A percentile compares a stretch with the other conserved stretches of the same genome.
Evolutionary conservation across 1,139 yeast genomes (phyloP).

Genomic region (Magnusiomyces magnusii): DNA sequence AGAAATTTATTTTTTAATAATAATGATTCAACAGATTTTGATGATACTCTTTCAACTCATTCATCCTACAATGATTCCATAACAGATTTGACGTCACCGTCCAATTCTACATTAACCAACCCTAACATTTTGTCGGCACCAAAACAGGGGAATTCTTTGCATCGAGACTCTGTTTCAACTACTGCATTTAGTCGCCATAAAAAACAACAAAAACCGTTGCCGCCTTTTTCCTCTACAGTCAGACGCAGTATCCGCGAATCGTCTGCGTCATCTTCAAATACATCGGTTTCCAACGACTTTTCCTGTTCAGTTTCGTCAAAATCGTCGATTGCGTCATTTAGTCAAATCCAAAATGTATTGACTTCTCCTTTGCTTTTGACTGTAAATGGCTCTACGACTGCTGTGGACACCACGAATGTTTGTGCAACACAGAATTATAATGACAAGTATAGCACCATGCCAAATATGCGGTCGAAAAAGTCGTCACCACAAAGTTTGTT

Average conservation of each 20-base stretch:
- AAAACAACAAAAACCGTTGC: not conserved
- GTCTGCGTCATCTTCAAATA: not conserved
- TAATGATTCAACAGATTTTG: not conserved
- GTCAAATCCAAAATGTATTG: not conserved
- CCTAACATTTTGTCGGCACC: not conserved
- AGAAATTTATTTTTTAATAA: not conserved
- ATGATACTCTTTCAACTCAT: not conserved
- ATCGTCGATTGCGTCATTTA: not conserved
- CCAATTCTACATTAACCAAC: not conserved
- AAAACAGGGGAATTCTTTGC: not conserved
- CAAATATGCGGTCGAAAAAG: not conserved
- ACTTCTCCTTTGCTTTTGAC: not conserved
- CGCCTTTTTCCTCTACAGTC: not conserved
- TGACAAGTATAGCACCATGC: not conserved
- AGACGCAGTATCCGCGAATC: not conserved
- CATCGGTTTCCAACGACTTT: not conserved
- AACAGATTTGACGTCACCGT: not conserved
- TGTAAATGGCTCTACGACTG: not conserved
- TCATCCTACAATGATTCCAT: not conserved
- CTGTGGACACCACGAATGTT: not conserved
- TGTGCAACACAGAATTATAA: not conserved
- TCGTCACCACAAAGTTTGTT: not conserved
- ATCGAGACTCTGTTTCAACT: not conserved
- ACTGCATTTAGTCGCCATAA: not conserved
- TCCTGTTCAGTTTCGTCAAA: not conserved